Evolutionary conservation across 352 stramenopile species (phyloP).

Genomic region (Albugo candida): DNA sequence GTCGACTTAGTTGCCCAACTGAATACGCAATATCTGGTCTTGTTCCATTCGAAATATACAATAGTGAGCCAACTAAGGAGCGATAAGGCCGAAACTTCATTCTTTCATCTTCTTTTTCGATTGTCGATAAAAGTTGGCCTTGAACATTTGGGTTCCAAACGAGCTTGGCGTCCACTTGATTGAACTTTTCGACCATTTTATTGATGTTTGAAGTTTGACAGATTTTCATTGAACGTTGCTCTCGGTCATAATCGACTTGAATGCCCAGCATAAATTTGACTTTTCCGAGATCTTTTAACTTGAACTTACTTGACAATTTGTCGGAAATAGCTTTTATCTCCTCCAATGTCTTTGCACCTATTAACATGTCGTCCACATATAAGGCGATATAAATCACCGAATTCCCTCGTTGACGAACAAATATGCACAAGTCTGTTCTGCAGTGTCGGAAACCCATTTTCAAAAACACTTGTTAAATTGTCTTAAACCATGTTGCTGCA

Average conservation of each 20-base stretch:
- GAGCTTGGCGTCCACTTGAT: constrained; percentile 6
- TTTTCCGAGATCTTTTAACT: constrained; percentile 4
- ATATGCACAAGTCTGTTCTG: constrained; percentile 3
- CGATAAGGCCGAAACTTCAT: not conserved
- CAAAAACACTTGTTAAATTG: constrained; percentile 7
- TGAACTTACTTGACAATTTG: not conserved
- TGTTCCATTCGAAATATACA: not conserved
- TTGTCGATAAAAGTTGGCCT: not conserved
- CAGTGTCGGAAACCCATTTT: constrained; percentile 6
- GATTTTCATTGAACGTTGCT: not conserved
- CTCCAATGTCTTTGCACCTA: not conserved
- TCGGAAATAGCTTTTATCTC: not conserved
- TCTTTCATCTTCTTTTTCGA: not conserved
- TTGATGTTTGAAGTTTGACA: constrained; percentile 2
- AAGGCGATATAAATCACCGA: constrained; percentile 7
- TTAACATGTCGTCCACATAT: constrained; percentile 9
- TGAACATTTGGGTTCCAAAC: not conserved
- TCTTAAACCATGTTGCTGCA: constrained; percentile 12
- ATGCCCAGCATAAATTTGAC: constrained; percentile 12
- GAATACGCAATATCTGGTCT: not conserved
- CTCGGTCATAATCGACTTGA: constrained; percentile 9
- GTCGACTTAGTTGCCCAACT: not conserved
- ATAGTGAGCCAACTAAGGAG: not conserved
- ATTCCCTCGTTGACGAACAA: constrained; percentile 6
- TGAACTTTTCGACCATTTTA: constrained; percentile 4